Percentiles rank a stretch among this genome's conserved stretches.
Evolutionary conservation across 441 rosid genomes (phyloP).

Genomic region (Gossypium gossypioides): DNA sequence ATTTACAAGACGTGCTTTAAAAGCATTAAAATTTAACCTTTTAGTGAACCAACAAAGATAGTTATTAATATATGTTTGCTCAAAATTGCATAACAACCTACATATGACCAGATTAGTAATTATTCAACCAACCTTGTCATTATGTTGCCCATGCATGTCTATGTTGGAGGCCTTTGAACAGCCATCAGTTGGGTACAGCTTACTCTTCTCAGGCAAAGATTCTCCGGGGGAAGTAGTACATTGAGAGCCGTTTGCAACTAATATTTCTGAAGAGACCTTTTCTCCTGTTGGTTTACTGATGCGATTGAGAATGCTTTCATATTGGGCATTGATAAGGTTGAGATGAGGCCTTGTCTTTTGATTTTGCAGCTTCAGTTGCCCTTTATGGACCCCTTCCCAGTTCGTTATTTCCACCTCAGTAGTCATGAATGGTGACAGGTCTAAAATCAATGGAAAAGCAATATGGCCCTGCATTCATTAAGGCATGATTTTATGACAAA

Average conservation of each 20-base stretch:
- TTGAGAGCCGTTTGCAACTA: slow-evolving; percentile 22
- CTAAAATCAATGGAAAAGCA: slow-evolving; percentile 51
- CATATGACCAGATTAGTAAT: slow-evolving; percentile 2
- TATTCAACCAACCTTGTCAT: slow-evolving; percentile 30
- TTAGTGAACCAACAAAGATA: neutral
- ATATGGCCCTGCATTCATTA: slow-evolving; percentile 58
- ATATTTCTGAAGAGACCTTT: slow-evolving; percentile 11
- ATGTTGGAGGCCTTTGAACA: slow-evolving; percentile 1
- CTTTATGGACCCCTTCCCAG: slow-evolving; percentile 17
- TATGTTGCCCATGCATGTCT: slow-evolving; percentile 15
- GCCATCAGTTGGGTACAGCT: slow-evolving; percentile 8
- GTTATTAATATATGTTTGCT: neutral
- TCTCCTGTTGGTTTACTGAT: slow-evolving; percentile 15
- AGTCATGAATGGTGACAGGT: slow-evolving; percentile 43
- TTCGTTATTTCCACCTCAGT: slow-evolving; percentile 31
- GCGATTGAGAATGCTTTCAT: slow-evolving; percentile 19
- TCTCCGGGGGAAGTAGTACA: slow-evolving; percentile 5
- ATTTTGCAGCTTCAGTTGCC: slow-evolving; percentile 25
- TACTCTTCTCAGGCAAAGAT: slow-evolving; percentile 16
- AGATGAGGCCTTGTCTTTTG: slow-evolving; percentile 21
- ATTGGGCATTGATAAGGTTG: slow-evolving; percentile 19
- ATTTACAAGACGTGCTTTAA: neutral
- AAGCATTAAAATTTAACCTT: neutral
- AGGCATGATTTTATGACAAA: slow-evolving; percentile 5
- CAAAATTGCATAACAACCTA: neutral